Evolutionary conservation across 257 asterid genomes (phyloP), one percentile per base, ranked within the genome.

Genomic region (Solanum chmielewskii): DNA sequence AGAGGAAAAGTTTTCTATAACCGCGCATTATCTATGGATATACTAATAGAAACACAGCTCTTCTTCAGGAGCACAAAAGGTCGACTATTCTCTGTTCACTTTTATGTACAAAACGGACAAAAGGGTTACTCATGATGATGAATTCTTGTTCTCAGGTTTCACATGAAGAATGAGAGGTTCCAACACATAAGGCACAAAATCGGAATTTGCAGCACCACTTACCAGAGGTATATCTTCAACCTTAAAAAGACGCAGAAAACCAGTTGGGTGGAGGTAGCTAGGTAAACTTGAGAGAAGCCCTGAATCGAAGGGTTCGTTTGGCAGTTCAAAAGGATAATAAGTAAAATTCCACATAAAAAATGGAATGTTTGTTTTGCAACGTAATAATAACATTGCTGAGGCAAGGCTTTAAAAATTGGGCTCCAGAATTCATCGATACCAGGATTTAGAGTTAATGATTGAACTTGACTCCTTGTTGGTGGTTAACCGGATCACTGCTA

Each of bases 1-100:
- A 90, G 71, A 86, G 18, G 39, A 18, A 73, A 47, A 76, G 31
- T 77, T 87, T 31, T 35, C 60, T 21, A 25, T 71, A 71, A 76
- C 70, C 49, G 21, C 59, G 4, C 76, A 73, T 85, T 31, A 27
- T 88, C 60, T 37, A 37, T 88, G 88, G 92, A 89, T 91, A 92
- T 85, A 71, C 62, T 90, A 88, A 20, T 81, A 88, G 83, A 85
- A 86, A 71, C 68, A 91, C 83, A 86, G 87, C 77, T 7, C 59
- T 85, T 85, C 80, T 77, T 81, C 31, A 27, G 69, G 47, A 80
- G 75, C 31, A 18, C 44, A 47, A 33, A 44, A 31, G 15, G 86
- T 18, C 71, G 20, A 68, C 45, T 33, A 11, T 71, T 71, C 78
- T 35, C 78, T 33, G 78, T 73, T 70, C 81, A 73, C 49, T 73